Evolutionary conservation across 148 eudicot genomes (phyloP).

Genomic region (Nepenthes gracilis): DNA sequence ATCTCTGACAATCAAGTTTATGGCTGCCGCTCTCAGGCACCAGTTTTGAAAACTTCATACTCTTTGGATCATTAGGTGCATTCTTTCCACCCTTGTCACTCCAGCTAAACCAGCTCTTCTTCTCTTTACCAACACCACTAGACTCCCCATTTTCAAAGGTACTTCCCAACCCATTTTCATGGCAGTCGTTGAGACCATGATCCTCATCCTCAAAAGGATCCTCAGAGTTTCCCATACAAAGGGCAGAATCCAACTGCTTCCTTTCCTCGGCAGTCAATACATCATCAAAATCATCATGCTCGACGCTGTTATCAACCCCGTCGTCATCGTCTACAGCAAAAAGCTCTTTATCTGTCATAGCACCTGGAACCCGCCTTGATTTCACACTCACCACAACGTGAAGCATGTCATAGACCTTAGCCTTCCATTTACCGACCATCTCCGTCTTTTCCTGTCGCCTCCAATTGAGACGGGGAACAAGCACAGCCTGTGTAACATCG

Average conservation of each 20-base stretch:
- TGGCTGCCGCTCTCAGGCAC: conserved; percentile 43
- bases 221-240: conserved; percentile 55
- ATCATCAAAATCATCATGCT: conserved; percentile 60
- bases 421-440: conserved; percentile 82
- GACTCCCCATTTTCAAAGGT: conserved; percentile 43
- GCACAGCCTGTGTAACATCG: conserved; percentile 89
- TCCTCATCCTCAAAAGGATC: conserved; percentile 50
- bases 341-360: conserved; percentile 91
- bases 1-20: conserved; percentile 7
- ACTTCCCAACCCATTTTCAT: conserved; percentile 26
- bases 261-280: conserved; percentile 77
- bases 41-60: conserved; percentile 60
- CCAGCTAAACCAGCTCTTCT: conserved; percentile 83
- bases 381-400: conserved; percentile 87
- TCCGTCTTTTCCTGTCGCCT: conserved; percentile 84
- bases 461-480: conserved; percentile 74
- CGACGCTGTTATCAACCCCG: conserved; percentile 45
- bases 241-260: conserved; percentile 74
- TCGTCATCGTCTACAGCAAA: conserved; percentile 59
- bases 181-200: conserved; percentile 29
- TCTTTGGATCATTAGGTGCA: conserved; percentile 44
- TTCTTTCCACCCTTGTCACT: conserved; percentile 56
- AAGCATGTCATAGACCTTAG: conserved; percentile 86
- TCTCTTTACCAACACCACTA: conserved; percentile 55
- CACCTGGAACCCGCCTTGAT: conserved; percentile 95